Base-by-base conservation (phyloP, 345 rosid species). In the Balakata baccata region DNA sequence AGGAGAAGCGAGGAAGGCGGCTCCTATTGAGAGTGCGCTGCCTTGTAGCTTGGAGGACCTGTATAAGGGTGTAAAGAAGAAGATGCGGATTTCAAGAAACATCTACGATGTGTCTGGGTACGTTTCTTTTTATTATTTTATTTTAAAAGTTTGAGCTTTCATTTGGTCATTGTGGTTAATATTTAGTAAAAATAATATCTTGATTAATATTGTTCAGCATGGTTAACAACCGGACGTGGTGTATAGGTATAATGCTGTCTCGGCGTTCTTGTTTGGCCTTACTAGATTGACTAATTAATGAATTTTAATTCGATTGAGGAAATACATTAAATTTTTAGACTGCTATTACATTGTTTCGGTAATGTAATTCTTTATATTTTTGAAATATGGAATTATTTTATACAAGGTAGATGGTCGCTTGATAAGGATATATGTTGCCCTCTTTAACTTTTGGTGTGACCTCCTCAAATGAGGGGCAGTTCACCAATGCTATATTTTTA, bases 1-100 rank as follows among this genome's bases (percentile, higher is more conserved):
- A 0, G 81, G 79, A 14, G 87, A 73, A 66, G 46, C 61, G 70
- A 82, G 68, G 75, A 90, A 87, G 77, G 91, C 81, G 53, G 79
- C 85, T 10, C 73, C 94, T 3, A 82, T 91, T 64, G 97, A 90
- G 82, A 88, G 87, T 77, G 52, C 62, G 58, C 75, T 94, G 73
- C 89, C 80, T 5, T 94, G 97, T 85, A 90, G 89, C 75, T 82
- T 94, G 85, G 97, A 92, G 88, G 97, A 94, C n/a, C 84, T 94
- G 22, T 94, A 86, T 57, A 90, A 80, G 66, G 98, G 98, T 54
- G 87, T 81, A 17, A 82, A 71, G 76, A 94, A 87, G 90, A 92
- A 88, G 86, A 90, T 92, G 97, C 75, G 81, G 56, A 84, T 94
- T 74, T 89, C 88, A 0, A 78, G 97, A 78, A 77, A 76, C 29